Evolutionary conservation across 768 basidiomycete genomes (phyloP), one percentile per base, ranked within the genome.

Genomic region (Scleroderma bovista): DNA sequence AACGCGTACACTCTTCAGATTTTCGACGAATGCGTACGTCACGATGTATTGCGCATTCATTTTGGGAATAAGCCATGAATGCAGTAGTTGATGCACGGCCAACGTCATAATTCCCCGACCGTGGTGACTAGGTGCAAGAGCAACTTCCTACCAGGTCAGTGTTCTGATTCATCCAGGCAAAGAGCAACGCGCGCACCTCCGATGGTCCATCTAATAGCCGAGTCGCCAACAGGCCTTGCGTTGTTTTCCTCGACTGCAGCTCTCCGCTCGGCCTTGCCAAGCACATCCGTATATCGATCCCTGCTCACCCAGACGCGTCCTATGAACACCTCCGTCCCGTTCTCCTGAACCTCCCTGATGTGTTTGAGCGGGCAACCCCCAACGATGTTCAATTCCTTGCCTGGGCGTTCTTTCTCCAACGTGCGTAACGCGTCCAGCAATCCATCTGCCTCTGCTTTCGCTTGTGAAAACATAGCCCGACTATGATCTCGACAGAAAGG

Each of bases 61-160:
- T 42, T 79, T 66, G 1, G 81, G 82, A 31, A 83, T 68, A 8
- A 67, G 75, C 81, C 84, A 84, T n/a, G 76, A 61, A 22, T 73
- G 58, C 39, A 86, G 53, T 22, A 87, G 34, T 1, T 75, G 78
- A n/a, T 64, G 60, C 8, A 86, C 54, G 0, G 73, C 81, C 34
- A 75, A 76, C 10, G 77, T 74, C 84, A 86, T 86, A 29, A 80
- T 83, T 4, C 81, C 82, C 58, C 65, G 70, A 19, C 78, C 72
- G 51, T 83, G 80, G 57, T 81, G 74, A 43, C 72, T 75, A 17
- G 77, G 71, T 4, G 70, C 72, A 24, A 84, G 59, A 50, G 72
- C 83, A 58, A 81, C 82, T 46, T 34, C 33, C 5, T 15, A 6
- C 22, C 20, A 16, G 20, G 9, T 36, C 13, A 46, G 45, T 22